Base-by-base conservation (phyloP, 108 stramenopile species). In the Cyclotella atomus region DNA sequence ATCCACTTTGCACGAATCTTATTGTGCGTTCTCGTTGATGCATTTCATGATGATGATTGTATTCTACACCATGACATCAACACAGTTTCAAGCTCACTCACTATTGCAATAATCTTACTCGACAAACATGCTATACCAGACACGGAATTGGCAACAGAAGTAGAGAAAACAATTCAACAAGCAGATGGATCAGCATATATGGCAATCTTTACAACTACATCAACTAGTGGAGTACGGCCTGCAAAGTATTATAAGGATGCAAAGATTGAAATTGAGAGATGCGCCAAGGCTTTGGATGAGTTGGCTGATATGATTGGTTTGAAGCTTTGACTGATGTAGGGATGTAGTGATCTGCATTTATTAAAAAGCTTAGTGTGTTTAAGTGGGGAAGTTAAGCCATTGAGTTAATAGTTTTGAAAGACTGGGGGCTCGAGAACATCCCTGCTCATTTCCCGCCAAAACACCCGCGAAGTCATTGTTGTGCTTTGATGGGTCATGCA, bases 161-260 rank as follows among this genome's bases (percentile, higher is more conserved):
- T 86, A 50, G 80, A 77, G 32, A 32, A 70, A 44, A 44, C 67
- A 36, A 70, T 86, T 19, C 43, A 71, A 23, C 69, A 68, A 38
- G 85, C 85, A 1, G 85, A 86, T 73, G 75, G 79, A 56, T 44
- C 56, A 7, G 75, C 75, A 17, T 86, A 86, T 59, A 81, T 76
- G 70, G 85, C 85, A 12, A 86, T 83, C 14, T 86, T 86, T 56
- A 67, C 68, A 0, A 59, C 59, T 3, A 67, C 73, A 2, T 84
- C 83, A 4, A 72, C 83, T 14, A 66, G 75, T 35, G 38, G 56
- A 3, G 71, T 70, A 24, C 72, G 76, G 25, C 81, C 86, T 27
- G 65, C 46, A 28, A 78, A 84, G 43, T 87, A 82, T 55, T 87
- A 71, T 73, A 77, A 59, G 25, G 86, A 87, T 68, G 86, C 83